Percentiles rank a stretch among this genome's conserved stretches.
Conservation (phyloP, 2,329 filamentous ascomycete species). For the Fusarium newnesense region DNA sequence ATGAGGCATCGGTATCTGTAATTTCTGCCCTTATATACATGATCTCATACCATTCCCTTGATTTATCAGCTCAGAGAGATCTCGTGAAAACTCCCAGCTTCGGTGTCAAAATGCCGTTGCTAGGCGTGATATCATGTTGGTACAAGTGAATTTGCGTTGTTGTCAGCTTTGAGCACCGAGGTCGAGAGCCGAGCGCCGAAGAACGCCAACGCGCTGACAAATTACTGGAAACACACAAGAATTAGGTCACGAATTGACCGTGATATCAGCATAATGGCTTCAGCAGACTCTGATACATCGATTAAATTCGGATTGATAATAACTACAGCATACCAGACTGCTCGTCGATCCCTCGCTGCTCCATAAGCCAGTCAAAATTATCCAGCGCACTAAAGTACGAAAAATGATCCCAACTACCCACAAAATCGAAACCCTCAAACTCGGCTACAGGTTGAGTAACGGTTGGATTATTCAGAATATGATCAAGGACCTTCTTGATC, state of each 20-base stretch:
- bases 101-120: rapidly evolving
- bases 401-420: neutral
- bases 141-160: rapidly evolving
- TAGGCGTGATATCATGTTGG: rapidly evolving
- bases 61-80: neutral
- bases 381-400: neutral
- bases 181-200: neutral
- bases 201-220: neutral
- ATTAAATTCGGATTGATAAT: rapidly evolving
- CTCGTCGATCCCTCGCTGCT: neutral
- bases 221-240: rapidly evolving
- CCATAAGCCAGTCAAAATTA: neutral
- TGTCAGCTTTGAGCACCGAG: neutral
- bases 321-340: neutral
- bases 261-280: no score
- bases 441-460: rapidly evolving
- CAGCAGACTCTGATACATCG: no score
- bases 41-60: rapidly evolving
- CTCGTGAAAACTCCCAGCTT: rapidly evolving
- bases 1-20: rapidly evolving
- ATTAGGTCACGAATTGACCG: no score
- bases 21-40: neutral
- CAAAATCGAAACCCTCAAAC: neutral
- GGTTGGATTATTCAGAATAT: neutral
- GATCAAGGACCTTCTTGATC: neutral